Base-by-base conservation (phyloP, 2,329 filamentous ascomycete genomes). In the Paradendryphiella salina region DNA sequence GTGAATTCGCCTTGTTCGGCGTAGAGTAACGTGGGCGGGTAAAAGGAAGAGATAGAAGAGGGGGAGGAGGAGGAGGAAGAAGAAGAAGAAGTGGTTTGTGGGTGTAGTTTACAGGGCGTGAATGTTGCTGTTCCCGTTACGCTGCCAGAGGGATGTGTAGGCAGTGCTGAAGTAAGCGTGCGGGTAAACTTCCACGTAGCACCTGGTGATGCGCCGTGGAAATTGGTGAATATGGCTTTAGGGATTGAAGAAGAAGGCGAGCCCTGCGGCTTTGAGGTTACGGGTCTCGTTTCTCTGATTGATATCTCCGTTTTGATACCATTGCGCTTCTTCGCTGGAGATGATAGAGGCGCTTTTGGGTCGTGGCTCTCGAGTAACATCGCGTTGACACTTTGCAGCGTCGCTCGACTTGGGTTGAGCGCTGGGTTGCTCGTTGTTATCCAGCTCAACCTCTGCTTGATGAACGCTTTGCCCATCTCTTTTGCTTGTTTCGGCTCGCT, bases 361-460 rank as follows among this genome's bases (percentile, higher is more conserved):
- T 54, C 39, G 8, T 49, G 35, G 10, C 34, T 50, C 33, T 54
- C 11, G 85, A 97, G 93, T 43, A 97, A 75, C 65, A 90, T 96
- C 47, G 89, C 89, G 73, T 97, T 96, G 4, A 97, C 87, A 60
- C 90, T 93, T 73, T 96, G 92, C 31, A 97, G 76, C 0, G 92
- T 96, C 17, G 89, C 82, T 29, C 94, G 80, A 56, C 86, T 92
- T 0, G 93, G 92, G 67, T 95, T 96, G 2, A 87, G 88, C 60
- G 88, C 85, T 0, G 91, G 87, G 67, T 87, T 86, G 0, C 83
- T 84, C 4, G 85, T 87, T 72, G 93, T 89, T 61, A 97, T 89
- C 78, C 86, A 88, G n/a, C 88, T 87, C 26, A 97, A 78, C 44
- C 86, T 82, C 61, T 85, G 83, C 61, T 89, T 87, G 67, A 97